Evolutionary conservation across 208 protist genomes (phyloP).

Genomic region (Novymonas esmeraldas): DNA sequence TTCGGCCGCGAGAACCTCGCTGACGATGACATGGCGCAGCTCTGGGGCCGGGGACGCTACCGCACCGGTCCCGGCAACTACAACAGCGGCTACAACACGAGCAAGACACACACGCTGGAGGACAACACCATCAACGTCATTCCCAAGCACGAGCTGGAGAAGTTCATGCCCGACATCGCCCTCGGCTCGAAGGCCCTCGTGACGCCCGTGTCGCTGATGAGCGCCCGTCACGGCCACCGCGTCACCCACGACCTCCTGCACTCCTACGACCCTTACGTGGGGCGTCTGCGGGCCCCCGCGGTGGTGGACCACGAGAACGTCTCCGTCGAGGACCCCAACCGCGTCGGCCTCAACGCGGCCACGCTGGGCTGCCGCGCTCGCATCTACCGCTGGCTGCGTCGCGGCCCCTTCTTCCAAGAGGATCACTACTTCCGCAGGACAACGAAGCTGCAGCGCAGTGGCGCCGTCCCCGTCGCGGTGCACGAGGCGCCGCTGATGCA

Average conservation of each 20-base stretch:
- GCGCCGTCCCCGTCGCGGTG: slow-evolving; percentile 42
- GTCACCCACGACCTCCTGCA: slow-evolving; percentile 92
- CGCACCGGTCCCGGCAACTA: slow-evolving; percentile 78
- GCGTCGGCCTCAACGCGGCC: slow-evolving; percentile 88
- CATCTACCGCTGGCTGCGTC: slow-evolving; percentile 90
- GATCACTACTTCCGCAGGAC: slow-evolving; percentile 89
- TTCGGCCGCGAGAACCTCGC: slow-evolving; percentile 87
- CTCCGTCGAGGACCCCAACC: slow-evolving; percentile 83
- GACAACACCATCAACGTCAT: slow-evolving; percentile 82
- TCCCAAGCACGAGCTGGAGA: slow-evolving; percentile 89
- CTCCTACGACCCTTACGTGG: slow-evolving; percentile 89
- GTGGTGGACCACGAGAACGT: slow-evolving; percentile 89
- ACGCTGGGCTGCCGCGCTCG: slow-evolving; percentile 86
- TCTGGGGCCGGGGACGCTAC: slow-evolving; percentile 85
- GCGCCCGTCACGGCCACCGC: slow-evolving; percentile 85
- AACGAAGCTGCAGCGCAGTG: slow-evolving; percentile 56
- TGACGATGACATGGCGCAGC: slow-evolving; percentile 60
- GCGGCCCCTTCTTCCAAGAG: slow-evolving; percentile 90
- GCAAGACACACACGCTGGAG: slow-evolving; percentile 80
- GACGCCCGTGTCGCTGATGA: slow-evolving; percentile 91
- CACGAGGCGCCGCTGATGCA: slow-evolving; percentile 80
- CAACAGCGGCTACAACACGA: slow-evolving; percentile 92
- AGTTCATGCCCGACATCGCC: slow-evolving; percentile 92
- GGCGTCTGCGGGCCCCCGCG: slow-evolving; percentile 70
- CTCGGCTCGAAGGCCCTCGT: slow-evolving; percentile 87